Base-by-base conservation (phyloP, 2,329 filamentous ascomycete species). In the Talaromyces sp. region DNA sequence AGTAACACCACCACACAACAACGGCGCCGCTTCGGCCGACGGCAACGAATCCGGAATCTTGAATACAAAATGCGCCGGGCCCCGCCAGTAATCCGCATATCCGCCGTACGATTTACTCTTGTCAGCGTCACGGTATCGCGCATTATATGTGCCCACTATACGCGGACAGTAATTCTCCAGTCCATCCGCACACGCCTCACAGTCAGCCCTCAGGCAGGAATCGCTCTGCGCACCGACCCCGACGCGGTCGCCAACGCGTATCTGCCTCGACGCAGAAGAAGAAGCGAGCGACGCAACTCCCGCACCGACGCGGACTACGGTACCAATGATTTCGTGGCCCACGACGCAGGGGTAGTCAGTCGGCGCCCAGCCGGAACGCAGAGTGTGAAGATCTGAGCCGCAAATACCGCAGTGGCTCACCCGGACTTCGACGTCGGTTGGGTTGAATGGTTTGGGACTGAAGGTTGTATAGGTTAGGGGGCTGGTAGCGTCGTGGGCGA, bases 381-480 rank as follows among this genome's bases (percentile, higher is more conserved):
- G 78, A 4, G 79, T 83, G 75, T 89, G 87, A 15, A 89, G 67
- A 67, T 89, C 87, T 9, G 85, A 84, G 66, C 86, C 87, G 73
- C 88, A 90, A 70, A 90, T 84, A 59, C 88, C 87, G 71, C 87
- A 89, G 78, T 89, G 87, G 3, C 85, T 84, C 68, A 90, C 78
- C 71, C 85, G 81, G 69, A 90, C 87, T 71, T 90, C 88, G 62
- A 90, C 79, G 67, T 90, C 88, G n/a, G 81, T 84, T 70, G 88
- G 85, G 22, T 86, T 82, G 66, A 78, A 81, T 11, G 77, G 73
- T 63, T 81, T 81, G 2, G 79, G 78, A 10, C 70, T 69, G 70
- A 77, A 82, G 22, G 70, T 71, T 43, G 73, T 75, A 69, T 71
- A 76, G 31, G 69, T 72, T 22, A 79, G 69, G 6, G 63, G 73